Evolutionary conservation across 441 rosid genomes (phyloP), one percentile per base, ranked within the genome.

Genomic region (Sinapis alba): DNA sequence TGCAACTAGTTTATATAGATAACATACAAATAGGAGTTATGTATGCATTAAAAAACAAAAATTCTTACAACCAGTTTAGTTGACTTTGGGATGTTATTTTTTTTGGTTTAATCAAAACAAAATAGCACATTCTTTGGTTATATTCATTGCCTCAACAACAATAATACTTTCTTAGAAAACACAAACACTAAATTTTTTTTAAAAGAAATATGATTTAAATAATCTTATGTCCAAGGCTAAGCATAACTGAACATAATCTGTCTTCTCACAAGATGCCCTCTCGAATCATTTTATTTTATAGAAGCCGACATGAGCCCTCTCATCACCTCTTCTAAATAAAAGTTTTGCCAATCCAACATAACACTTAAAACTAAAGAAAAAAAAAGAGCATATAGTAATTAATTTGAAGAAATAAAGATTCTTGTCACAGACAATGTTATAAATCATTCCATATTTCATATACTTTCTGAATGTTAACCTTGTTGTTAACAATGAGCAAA

Each of bases 271-370:
- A 65, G 64, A 18, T 86, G 91, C 0, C 77, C 74, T 68, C 68
- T 75, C 0, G 81, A 67, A 79, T 90, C 90, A 28, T 45, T 84
- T 97, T 98, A 89, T 38, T 78, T 85, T 0, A 95, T 82, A 5
- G 79, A 69, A 36, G 84, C 96, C 5, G 97, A 82, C 11, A 84
- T 47, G 15, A 84, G 32, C n/a, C 68, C 68, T 13, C 34, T 64
- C 19, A 74, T 81, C 0, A 66, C 68, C 47, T 71, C 50, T 28
- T 28, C 32, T 7, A 27, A 27, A 27, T 27, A 27, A 27, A 27
- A 27, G 32, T 4, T 7, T 7, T 4, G 32, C 32, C 32, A 27
- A 27, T 27, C 32, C 6, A 27, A 27, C 32, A 27, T 27, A 27
- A 27, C 6, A 27, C 6, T 27, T 6, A 27, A 27, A 27, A 27